These are phyloP conservation scores for Umbelopsis sp. DNA, from an alignment of 192 early-diverging fungal genomes.

Conservation along the genomic window DNA sequence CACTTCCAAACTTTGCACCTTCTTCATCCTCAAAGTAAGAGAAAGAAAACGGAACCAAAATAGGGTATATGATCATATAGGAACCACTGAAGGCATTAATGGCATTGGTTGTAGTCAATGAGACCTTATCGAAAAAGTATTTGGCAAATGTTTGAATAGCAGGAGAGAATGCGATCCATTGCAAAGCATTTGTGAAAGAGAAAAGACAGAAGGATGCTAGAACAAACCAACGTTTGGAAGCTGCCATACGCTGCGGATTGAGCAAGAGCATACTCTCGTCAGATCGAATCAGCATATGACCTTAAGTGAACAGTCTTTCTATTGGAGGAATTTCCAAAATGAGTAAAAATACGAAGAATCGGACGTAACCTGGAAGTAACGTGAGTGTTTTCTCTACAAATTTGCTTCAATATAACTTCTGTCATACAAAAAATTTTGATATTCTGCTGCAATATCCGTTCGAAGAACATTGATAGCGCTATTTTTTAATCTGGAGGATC, in stretches of 20 bases:
- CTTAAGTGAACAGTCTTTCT: too few relatives aligned
- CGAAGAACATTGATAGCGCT: too few relatives aligned
- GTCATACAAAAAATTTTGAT: too few relatives aligned
- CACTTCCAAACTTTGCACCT: slow-evolving; percentile 20
- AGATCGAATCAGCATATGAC: neutral
- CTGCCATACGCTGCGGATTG: neutral
- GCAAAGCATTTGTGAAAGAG: slow-evolving; percentile 37
- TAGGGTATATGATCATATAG: slow-evolving; percentile 45
- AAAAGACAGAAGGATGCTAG: slow-evolving; percentile 41
- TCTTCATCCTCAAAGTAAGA: slow-evolving; percentile 35
- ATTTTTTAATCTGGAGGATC: too few relatives aligned
- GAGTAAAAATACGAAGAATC: too few relatives aligned
- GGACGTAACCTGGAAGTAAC: too few relatives aligned
- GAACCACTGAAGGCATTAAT: slow-evolving; percentile 42
- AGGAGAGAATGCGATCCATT: slow-evolving; percentile 51
- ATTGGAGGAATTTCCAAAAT: too few relatives aligned
- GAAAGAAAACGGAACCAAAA: slow-evolving; percentile 37
- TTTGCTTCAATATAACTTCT: too few relatives aligned
- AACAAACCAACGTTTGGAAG: slow-evolving; percentile 31
- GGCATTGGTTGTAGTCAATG: slow-evolving; percentile 30
- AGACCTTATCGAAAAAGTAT: slow-evolving; percentile 30
- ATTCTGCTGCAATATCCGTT: too few relatives aligned
- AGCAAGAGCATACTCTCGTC: neutral
- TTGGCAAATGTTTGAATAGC: slow-evolving; percentile 45
- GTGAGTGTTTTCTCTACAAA: too few relatives aligned